Conservation (phyloP, 1,284 basidiomycete genomes). For the Ustilago cynodontis region DNA sequence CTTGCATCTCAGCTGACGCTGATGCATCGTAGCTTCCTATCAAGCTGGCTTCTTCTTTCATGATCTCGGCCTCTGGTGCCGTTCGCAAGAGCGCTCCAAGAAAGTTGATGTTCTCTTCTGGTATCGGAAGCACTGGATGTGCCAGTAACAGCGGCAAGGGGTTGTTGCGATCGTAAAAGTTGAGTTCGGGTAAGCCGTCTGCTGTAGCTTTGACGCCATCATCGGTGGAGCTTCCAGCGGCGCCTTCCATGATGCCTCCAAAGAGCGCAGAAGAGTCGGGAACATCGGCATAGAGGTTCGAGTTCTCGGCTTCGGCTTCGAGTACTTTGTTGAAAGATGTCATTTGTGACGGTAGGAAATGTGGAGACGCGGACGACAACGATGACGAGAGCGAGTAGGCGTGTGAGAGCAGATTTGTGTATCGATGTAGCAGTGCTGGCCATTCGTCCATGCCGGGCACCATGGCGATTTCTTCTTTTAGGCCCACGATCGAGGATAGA, state of each 20-base stretch:
- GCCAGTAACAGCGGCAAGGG: conserved; percentile 48
- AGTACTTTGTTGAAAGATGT: conserved; percentile 58
- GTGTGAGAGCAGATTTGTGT: conserved; percentile 59
- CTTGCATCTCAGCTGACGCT: neutral
- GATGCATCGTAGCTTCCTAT: conserved; percentile 48
- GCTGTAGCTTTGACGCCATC: conserved; percentile 49
- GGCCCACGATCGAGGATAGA: conserved; percentile 53
- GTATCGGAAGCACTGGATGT: conserved; percentile 55
- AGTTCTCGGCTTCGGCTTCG: conserved; percentile 53
- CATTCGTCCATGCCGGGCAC: conserved; percentile 62
- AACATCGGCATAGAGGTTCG: conserved; percentile 53
- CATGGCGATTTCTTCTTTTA: conserved; percentile 59
- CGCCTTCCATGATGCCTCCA: conserved; percentile 25
- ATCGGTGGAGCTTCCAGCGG: neutral
- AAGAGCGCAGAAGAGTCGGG: conserved; percentile 23
- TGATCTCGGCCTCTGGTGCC: conserved; percentile 54
- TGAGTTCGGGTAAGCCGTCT: conserved; percentile 51
- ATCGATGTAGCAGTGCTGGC: conserved; percentile 58
- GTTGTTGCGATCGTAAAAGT: conserved; percentile 52
- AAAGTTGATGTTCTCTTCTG: conserved; percentile 60
- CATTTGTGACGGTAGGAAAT: conserved; percentile 57
- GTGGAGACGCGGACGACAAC: conserved; percentile 54
- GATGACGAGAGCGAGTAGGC: conserved; percentile 58
- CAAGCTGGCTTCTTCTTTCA: conserved; percentile 38
- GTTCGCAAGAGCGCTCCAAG: conserved; percentile 60